These are phyloP conservation scores for Microthlaspi erraticum DNA, from an alignment of 345 rosid genomes.

Conservation along the genomic window DNA sequence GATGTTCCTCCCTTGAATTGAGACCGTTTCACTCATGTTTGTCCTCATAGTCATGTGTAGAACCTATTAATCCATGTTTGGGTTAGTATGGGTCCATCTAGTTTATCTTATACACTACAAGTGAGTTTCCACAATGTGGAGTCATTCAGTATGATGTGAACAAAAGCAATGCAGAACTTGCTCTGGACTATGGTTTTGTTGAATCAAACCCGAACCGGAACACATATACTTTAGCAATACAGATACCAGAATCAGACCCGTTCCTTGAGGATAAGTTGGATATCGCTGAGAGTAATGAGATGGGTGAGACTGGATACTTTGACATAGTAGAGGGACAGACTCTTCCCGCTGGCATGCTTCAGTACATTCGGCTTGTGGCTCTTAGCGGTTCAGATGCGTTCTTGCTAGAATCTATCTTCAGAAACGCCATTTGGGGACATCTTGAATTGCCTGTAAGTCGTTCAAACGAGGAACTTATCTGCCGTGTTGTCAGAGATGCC, in stretches of 20 bases:
- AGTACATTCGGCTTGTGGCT: constrained; percentile 77
- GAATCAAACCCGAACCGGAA: constrained; percentile 72
- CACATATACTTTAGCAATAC: constrained; percentile 77
- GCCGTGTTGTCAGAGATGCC: constrained; percentile 69
- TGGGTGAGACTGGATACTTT: constrained; percentile 72
- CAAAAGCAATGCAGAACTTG: constrained; percentile 91
- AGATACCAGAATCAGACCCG: constrained; percentile 73
- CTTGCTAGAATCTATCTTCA: constrained; percentile 78
- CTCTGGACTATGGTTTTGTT: constrained; percentile 88
- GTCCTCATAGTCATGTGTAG: too few relatives aligned
- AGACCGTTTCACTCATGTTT: too few relatives aligned
- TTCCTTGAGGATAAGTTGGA: constrained; percentile 48
- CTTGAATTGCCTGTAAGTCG: constrained; percentile 82
- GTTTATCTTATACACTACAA: too few relatives aligned
- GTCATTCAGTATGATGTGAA: constrained; percentile 75
- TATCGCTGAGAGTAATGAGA: constrained; percentile 79
- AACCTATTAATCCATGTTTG: too few relatives aligned
- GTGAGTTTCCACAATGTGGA: constrained; percentile 77
- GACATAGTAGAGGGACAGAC: constrained; percentile 67
- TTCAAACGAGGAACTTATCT: constrained; percentile 85
- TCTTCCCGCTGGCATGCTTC: constrained; percentile 83
- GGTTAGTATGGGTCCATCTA: too few relatives aligned
- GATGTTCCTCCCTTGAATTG: too few relatives aligned
- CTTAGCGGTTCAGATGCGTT: constrained; percentile 75
- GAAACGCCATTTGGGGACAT: constrained; percentile 86